Conservation (phyloP, 208 protist genomes). For the Trypanosoma avium region DNA sequence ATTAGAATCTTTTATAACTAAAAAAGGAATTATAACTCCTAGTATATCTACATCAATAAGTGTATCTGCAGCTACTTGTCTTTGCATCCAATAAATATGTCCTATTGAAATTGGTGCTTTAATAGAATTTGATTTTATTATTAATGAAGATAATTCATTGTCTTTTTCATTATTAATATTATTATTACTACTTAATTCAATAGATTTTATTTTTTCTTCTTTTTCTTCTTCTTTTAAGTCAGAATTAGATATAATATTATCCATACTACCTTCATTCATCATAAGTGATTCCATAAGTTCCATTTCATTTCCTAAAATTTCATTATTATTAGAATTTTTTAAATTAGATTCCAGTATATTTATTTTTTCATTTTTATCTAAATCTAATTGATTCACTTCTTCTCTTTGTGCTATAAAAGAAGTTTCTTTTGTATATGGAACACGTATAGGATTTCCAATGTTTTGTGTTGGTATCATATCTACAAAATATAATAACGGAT, state of each 20-base stretch:
- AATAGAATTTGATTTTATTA: background rate
- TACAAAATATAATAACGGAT: constrained; percentile 43
- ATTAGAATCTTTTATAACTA: background rate
- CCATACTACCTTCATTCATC: background rate
- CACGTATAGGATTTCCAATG: constrained; percentile 31
- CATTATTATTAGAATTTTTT: no score
- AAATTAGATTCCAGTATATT: background rate
- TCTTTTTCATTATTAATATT: background rate
- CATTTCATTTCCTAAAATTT: no score
- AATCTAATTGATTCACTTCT: background rate
- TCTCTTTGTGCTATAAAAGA: constrained; percentile 28
- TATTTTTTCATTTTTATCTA: background rate
- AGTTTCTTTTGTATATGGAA: constrained; percentile 37
- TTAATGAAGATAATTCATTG: background rate
- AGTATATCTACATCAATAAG: constrained; percentile 56
- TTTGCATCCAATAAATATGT: constrained; percentile 82
- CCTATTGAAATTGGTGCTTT: constrained; percentile 42
- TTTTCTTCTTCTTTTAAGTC: background rate
- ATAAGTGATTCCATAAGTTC: constrained; percentile 14
- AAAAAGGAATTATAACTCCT: constrained; percentile 30
- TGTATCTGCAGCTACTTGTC: constrained; percentile 60
- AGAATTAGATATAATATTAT: background rate
- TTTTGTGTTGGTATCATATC: constrained; percentile 42
- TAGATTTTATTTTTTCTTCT: background rate
- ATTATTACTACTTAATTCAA: background rate